Evolutionary conservation across 805 yeast species (phyloP).

Genomic region (Yamadazyma ubonensis): DNA sequence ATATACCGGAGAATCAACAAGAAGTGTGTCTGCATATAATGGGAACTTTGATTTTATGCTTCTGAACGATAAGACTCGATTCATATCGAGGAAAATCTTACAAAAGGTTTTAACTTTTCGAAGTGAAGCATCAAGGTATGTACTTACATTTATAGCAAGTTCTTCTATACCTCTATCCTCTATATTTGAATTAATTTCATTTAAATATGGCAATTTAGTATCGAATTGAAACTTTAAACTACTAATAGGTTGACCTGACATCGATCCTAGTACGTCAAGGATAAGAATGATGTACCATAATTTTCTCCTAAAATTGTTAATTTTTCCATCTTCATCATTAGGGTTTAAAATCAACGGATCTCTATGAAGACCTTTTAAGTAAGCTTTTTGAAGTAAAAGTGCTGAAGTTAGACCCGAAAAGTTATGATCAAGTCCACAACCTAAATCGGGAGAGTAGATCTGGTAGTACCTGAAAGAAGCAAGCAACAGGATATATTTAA

Average conservation of each 20-base stretch:
- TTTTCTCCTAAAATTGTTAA: constrained; percentile 29
- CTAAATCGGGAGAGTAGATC: constrained; percentile 50
- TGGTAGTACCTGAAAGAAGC: constrained; percentile 51
- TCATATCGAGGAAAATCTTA: constrained; percentile 1
- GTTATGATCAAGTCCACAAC: constrained; percentile 58
- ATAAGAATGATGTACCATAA: constrained; percentile 31
- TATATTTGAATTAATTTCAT: constrained; percentile 4
- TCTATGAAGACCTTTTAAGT: constrained; percentile 62
- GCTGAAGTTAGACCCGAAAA: constrained; percentile 54
- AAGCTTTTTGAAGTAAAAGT: constrained; percentile 61
- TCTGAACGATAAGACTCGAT: background rate
- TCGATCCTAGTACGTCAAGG: constrained; percentile 23
- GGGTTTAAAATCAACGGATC: constrained; percentile 49
- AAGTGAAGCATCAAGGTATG: background rate
- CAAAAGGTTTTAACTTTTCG: background rate
- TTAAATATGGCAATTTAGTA: constrained; percentile 24
- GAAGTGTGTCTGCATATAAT: background rate
- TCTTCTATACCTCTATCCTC: constrained; percentile 1
- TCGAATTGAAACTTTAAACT: constrained; percentile 27
- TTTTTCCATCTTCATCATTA: constrained; percentile 19
- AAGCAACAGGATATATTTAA: constrained; percentile 52
- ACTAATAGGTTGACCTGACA: constrained; percentile 31
- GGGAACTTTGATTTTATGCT: constrained; percentile 1
- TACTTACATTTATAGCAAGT: background rate
- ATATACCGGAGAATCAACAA: background rate